Percentiles rank a stretch among this genome's conserved stretches.
Evolutionary conservation across 768 basidiomycete genomes (phyloP).

Genomic region (Leccinum obscurum): DNA sequence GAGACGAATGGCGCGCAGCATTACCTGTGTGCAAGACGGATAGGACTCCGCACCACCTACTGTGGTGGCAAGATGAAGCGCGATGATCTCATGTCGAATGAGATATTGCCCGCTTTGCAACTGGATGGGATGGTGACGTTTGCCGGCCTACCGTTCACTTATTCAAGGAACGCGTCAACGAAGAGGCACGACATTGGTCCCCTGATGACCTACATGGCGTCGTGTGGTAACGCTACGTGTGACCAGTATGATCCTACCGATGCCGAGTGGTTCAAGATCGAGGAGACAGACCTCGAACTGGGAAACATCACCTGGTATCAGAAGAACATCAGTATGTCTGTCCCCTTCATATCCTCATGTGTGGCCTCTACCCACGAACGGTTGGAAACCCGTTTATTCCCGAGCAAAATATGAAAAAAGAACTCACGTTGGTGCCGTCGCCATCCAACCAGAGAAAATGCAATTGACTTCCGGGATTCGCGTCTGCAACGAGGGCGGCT

Average conservation of each 20-base stretch:
- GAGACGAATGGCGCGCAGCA: slow-evolving; percentile 1
- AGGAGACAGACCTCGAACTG: too few species aligned
- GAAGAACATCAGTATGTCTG: too few species aligned
- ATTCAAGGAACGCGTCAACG: neutral
- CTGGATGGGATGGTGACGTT: slow-evolving; percentile 46
- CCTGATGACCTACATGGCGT: too few species aligned
- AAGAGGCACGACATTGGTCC: too few species aligned
- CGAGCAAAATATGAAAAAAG: neutral
- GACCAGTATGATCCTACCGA: too few species aligned
- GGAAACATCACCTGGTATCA: too few species aligned
- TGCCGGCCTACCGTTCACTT: slow-evolving; percentile 43
- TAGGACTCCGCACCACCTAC: slow-evolving; percentile 79
- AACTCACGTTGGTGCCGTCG: slow-evolving; percentile 36
- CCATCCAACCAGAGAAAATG: slow-evolving; percentile 58
- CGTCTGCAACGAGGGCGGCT: slow-evolving; percentile 51
- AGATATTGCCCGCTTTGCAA: slow-evolving; percentile 72
- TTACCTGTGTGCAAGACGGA: slow-evolving; percentile 59
- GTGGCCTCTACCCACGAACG: neutral
- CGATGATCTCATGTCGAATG: slow-evolving; percentile 78
- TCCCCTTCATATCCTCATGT: too few species aligned
- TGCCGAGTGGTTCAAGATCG: too few species aligned
- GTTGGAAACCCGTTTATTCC: neutral
- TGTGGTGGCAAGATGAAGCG: slow-evolving; percentile 62
- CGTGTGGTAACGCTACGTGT: too few species aligned
- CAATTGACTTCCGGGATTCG: slow-evolving; percentile 58